These are phyloP conservation scores for Blepharisma japonicum DNA, from an alignment of 73 alveolate genomes.

Conservation along the genomic window DNA sequence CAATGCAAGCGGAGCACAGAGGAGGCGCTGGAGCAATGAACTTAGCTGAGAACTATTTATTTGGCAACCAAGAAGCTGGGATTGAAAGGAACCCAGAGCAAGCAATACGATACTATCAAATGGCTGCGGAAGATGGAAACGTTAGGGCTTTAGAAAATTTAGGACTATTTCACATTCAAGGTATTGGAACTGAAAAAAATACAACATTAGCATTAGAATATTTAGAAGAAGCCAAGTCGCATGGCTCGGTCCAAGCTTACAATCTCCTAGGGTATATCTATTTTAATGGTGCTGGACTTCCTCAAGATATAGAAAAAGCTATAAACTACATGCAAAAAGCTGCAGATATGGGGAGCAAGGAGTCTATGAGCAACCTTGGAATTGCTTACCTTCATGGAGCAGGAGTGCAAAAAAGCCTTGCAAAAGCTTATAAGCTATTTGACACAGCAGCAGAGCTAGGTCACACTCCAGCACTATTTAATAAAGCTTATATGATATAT, in stretches of 20 bases:
- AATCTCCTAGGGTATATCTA: no score
- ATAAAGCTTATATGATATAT: background rate
- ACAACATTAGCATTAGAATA: no score
- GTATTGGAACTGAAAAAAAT: background rate
- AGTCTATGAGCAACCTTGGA: no score
- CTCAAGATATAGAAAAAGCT: no score
- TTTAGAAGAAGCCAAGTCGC: no score
- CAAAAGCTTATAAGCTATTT: background rate
- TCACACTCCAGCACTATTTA: background rate
- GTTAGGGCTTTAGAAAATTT: background rate
- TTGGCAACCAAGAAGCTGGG: background rate
- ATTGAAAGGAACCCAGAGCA: background rate
- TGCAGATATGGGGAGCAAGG: no score
- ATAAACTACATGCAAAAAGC: background rate
- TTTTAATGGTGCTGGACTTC: no score
- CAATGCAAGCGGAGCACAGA: background rate
- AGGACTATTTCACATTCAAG: background rate
- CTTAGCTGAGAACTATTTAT: background rate
- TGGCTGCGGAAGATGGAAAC: background rate
- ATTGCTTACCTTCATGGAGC: no score
- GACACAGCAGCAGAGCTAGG: constrained; percentile 18
- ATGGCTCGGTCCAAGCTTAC: no score
- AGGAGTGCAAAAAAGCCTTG: no score
- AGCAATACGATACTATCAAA: background rate
- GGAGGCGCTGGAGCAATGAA: background rate